Conservation (phyloP, 1,139 yeast genomes). For the Diutina ranongensis region DNA sequence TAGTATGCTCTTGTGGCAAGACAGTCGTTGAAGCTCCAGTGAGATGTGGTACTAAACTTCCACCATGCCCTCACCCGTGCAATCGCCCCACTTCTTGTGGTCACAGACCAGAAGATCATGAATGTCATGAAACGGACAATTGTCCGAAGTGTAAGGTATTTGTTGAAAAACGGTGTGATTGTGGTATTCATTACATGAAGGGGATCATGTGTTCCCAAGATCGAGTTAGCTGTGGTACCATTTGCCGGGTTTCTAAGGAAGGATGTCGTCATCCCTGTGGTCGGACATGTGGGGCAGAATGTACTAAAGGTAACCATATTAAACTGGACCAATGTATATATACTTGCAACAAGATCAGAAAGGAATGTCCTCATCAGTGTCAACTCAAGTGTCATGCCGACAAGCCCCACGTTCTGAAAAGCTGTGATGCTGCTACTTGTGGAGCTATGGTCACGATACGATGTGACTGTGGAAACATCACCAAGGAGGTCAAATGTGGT, state of each 20-base stretch:
- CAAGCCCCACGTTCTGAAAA: conserved; percentile 20
- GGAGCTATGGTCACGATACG: conserved; percentile 34
- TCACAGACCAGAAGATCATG: conserved; percentile 61
- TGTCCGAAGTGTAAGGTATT: conserved; percentile 76
- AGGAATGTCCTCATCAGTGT: conserved; percentile 56
- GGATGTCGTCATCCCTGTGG: conserved; percentile 66
- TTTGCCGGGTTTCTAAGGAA: conserved; percentile 41
- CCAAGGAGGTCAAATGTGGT: conserved; percentile 39
- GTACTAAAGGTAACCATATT: conserved; percentile 25
- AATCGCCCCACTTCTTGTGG: conserved; percentile 56
- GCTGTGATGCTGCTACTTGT: conserved; percentile 32
- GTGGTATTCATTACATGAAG: conserved; percentile 51
- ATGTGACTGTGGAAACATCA: conserved; percentile 58
- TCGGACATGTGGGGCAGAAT: conserved; percentile 38
- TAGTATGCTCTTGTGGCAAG: conserved; percentile 75
- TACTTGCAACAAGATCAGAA: conserved; percentile 39
- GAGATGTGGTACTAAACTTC: conserved; percentile 70
- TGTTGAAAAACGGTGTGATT: conserved; percentile 55
- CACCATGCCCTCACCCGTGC: conserved; percentile 59
- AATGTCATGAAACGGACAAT: conserved; percentile 55
- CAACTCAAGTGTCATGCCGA: conserved; percentile 54
- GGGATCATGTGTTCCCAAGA: conserved; percentile 65
- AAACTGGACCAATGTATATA: conserved; percentile 36
- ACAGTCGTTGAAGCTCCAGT: conserved; percentile 80
- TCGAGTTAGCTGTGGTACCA: conserved; percentile 59